Percentiles rank a stretch among this genome's conserved stretches.
Evolutionary conservation across 306 rosid species (phyloP).

Genomic region (Vicia villosa): DNA sequence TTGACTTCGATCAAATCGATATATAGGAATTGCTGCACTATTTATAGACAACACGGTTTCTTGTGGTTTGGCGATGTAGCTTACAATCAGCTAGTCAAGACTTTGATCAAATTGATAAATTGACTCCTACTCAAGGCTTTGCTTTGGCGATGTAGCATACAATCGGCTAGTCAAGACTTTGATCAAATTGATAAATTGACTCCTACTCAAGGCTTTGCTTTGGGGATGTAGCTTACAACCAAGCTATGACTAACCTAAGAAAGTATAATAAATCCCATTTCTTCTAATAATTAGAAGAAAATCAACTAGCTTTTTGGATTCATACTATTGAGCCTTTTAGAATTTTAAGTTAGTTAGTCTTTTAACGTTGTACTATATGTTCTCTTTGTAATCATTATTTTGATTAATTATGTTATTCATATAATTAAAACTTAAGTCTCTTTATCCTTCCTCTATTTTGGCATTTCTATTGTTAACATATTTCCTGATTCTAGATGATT

Average conservation of each 20-base stretch:
- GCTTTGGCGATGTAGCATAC: constrained; percentile 15
- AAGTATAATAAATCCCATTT: constrained; percentile 24
- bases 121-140: neutral
- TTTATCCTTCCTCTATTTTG: no score
- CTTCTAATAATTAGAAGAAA: constrained; percentile 24
- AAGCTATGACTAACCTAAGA: constrained; percentile 17
- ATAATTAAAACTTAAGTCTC: no score
- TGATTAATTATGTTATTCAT: no score
- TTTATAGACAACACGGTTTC: neutral
- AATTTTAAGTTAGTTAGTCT: no score
- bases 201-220: constrained; percentile 18
- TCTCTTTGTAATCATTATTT: no score
- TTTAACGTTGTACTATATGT: no score
- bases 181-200: neutral
- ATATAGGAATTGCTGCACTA: constrained; percentile 42
- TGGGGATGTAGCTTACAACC: neutral
- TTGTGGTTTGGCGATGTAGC: neutral
- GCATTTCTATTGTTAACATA: neutral
- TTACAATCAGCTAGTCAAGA: neutral
- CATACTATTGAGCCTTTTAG: no score
- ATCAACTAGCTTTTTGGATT: neutral
- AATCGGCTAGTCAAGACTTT: neutral
- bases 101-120: neutral
- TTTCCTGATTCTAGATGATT: constrained; percentile 2
- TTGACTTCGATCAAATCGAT: constrained; percentile 66